Evolutionary conservation across 1,284 basidiomycete genomes (phyloP), one percentile per base, ranked within the genome.

Genomic region (Cutaneotrichosporon dermatis): DNA sequence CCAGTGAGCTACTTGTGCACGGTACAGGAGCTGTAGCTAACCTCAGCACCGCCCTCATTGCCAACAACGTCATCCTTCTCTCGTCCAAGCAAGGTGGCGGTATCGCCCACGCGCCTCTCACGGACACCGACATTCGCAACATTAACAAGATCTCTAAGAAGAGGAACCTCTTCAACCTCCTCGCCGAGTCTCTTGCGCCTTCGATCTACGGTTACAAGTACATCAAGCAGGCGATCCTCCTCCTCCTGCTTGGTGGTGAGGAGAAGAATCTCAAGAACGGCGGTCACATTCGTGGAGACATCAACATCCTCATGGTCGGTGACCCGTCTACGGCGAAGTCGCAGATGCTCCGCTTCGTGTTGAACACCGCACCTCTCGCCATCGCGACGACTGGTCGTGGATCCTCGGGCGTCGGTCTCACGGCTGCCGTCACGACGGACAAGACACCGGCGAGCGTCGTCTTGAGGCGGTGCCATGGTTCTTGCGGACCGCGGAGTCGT

Each of bases 401-500:
- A 65, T 92, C 89, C 69, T 97, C 94, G 16, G 96, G 96, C 65
- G 96, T 99, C 66, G 96, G 96, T 89, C 80, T 99, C 51, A 99
- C 96, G 0, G 96, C 96, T n/a, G 96, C 96, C 7, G 96, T 99
- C 10, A 99, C 95, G 8, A 97, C 90, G 2, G 96, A 99, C 80
- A 90, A 77, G 96, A 99, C 75, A 99, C 96, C 13, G 83, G 82
- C 69, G 96, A 99, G 76, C 86, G 96, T 58, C 83, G 95, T 60
- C 84, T 99, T 51, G 96, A 99, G 80, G 96, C 95, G 96, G 96
- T 60, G 96, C 96, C 11, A 99, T 99, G 96, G 96, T 99, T 39
- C 86, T 99, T 51, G 96, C 96, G n/a, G 96, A 99, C 78, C 87
- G 94, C 63, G 96, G 96, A 16, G 93, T 99, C 11, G 95, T 99